These are phyloP conservation scores for Hypoxylon trugodes DNA, from an alignment of 495 filamentous ascomycete species.

Conservation along the genomic window DNA sequence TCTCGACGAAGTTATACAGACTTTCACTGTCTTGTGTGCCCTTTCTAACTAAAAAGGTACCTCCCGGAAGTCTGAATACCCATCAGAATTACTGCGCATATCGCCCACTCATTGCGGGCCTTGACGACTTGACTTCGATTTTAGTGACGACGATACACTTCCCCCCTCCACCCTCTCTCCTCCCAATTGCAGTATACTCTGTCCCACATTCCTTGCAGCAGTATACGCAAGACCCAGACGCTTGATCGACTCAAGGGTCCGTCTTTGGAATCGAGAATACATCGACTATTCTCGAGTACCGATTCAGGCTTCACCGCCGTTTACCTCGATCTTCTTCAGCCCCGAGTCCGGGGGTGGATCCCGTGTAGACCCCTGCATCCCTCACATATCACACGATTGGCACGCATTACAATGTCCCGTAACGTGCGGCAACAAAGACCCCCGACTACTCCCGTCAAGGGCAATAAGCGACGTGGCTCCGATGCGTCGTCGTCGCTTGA, in stretches of 20 bases:
- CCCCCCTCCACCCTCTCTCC: constrained; percentile 12
- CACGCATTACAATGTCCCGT: constrained; percentile 55
- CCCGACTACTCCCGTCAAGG: constrained; percentile 51
- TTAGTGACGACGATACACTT: constrained; percentile 44
- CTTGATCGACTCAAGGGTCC: constrained; percentile 7
- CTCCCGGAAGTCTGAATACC: constrained; percentile 40
- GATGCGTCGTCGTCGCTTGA: constrained; percentile 56
- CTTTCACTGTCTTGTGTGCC: constrained; percentile 54
- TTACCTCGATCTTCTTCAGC: constrained; percentile 40
- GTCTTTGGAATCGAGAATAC: constrained; percentile 7
- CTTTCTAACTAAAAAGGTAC: constrained; percentile 22
- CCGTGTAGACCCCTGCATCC: constrained; percentile 33
- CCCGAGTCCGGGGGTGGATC: constrained; percentile 30
- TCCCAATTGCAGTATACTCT: constrained; percentile 15
- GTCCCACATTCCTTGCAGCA: constrained; percentile 11
- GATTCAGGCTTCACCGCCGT: constrained; percentile 50
- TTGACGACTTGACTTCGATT: constrained; percentile 11
- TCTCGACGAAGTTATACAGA: constrained; percentile 79
- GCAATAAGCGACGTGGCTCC: constrained; percentile 49
- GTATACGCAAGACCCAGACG: background rate
- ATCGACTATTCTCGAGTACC: constrained; percentile 8
- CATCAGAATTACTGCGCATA: constrained; percentile 35
- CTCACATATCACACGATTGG: constrained; percentile 18
- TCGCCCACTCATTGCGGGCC: constrained; percentile 27
- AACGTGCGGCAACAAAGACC: constrained; percentile 62